Conservation (phyloP, 2,329 filamentous ascomycete genomes). For the Neofusicoccum laricinum region DNA sequence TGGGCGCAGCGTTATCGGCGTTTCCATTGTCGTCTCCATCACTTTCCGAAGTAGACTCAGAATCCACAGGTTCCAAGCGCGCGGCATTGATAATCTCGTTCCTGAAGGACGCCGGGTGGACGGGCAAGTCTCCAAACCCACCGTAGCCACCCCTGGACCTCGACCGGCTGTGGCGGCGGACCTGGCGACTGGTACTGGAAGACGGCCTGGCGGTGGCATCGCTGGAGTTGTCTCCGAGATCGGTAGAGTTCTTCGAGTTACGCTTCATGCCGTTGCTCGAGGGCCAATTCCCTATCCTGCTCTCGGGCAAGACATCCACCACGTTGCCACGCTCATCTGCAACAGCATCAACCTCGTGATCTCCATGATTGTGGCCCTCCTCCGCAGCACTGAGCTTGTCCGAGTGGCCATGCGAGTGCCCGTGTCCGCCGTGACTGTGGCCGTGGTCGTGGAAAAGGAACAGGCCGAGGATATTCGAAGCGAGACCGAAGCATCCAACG, state of each 20-base stretch:
- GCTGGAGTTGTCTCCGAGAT: neutral
- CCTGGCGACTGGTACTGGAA: neutral
- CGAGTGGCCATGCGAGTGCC: conserved; percentile 39
- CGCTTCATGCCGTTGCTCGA: conserved; percentile 22
- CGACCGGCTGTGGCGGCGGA: conserved; percentile 51
- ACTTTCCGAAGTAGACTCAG: conserved; percentile 57
- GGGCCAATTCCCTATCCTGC: conserved; percentile 53
- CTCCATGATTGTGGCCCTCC: conserved; percentile 49
- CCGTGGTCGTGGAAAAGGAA: conserved; percentile 91
- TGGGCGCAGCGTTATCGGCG: conserved; percentile 44
- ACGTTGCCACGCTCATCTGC: conserved; percentile 58
- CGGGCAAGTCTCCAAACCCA: conserved; percentile 66
- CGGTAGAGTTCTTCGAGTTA: neutral
- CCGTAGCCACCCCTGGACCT: conserved; percentile 46
- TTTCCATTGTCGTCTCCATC: conserved; percentile 30
- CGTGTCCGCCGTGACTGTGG: conserved; percentile 68
- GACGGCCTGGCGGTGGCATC: neutral
- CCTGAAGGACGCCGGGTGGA: conserved; percentile 85
- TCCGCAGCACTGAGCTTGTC: conserved; percentile 47
- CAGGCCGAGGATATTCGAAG: conserved; percentile 85
- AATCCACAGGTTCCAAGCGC: conserved; percentile 55
- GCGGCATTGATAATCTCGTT: conserved; percentile 90
- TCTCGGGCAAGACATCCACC: conserved; percentile 63
- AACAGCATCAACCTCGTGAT: conserved; percentile 40
- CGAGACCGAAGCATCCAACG: conserved; percentile 80